phyloP scores from a whole-genome alignment of 1,139 yeast species.

The Casaregolazyma lundiana region DNA sequence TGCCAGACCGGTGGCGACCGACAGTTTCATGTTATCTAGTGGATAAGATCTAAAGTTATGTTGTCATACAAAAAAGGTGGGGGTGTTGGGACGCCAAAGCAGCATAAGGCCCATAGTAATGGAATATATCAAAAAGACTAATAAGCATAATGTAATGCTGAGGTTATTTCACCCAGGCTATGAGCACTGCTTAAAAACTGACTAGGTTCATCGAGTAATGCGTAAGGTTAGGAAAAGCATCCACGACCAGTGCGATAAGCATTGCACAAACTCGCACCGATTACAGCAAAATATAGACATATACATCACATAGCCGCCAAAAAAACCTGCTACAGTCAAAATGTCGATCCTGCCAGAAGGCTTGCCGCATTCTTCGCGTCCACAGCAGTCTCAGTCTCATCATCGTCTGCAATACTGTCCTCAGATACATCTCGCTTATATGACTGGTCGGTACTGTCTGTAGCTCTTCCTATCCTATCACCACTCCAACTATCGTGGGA shows the following conservation, averaged over 20 bases:
- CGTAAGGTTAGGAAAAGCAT: background rate
- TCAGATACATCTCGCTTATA: slow-evolving; percentile 6
- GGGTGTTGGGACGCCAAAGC: no score
- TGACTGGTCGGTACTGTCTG: slow-evolving; percentile 24
- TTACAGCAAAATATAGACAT: no score
- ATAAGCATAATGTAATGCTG: no score
- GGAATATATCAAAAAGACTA: no score
- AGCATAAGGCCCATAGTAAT: no score
- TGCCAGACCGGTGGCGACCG: background rate
- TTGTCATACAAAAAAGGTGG: no score
- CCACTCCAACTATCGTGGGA: slow-evolving; percentile 63
- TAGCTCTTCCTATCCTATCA: slow-evolving; percentile 38
- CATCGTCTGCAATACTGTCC: slow-evolving; percentile 18
- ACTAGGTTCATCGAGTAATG: no score
- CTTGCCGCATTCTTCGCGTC: slow-evolving; percentile 84
- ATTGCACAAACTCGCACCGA: no score
- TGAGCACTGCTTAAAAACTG: no score
- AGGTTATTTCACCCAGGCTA: no score
- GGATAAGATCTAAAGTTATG: background rate
- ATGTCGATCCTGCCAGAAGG: slow-evolving; percentile 70
- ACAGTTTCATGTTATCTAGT: background rate
- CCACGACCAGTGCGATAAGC: no score
- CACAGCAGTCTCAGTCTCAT: slow-evolving; percentile 38
- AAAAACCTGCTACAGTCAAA: slow-evolving; percentile 40
- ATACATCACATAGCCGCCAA: no score